Evolutionary conservation across 176 grass and related monocot genomes (phyloP).

Genomic region (Rhipidocladum racemiflorum): DNA sequence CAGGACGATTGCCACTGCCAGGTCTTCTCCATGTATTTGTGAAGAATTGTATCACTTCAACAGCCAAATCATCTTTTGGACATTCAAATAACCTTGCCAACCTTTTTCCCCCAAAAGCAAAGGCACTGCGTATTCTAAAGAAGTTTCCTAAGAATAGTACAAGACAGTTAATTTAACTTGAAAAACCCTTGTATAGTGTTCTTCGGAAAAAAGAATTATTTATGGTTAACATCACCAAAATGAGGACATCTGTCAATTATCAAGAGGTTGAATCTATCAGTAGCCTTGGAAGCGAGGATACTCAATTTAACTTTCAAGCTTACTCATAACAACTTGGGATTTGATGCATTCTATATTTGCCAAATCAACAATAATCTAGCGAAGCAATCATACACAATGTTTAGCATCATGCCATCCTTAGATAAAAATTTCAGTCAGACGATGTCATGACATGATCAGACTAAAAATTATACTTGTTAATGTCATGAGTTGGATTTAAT

Average conservation of each 20-base stretch:
- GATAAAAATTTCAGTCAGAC: not conserved
- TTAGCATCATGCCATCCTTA: not conserved
- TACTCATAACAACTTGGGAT: not conserved
- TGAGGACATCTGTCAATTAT: not conserved
- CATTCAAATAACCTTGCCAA: constrained; percentile 46
- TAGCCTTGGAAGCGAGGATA: not conserved
- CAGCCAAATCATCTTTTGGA: constrained; percentile 41
- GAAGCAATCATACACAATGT: not conserved
- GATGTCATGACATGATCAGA: not conserved
- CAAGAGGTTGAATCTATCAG: constrained; percentile 1
- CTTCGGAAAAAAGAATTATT: not conserved
- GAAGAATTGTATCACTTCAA: constrained; percentile 56
- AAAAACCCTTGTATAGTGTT: not conserved
- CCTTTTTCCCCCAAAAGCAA: constrained; percentile 57
- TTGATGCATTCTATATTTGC: not conserved
- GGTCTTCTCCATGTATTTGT: constrained; percentile 60
- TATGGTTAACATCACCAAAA: not conserved
- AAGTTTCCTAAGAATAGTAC: constrained; percentile 47
- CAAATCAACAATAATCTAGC: not conserved
- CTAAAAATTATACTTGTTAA: not conserved
- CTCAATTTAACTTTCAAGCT: not conserved
- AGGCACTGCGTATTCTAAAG: constrained; percentile 61
- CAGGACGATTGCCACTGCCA: constrained; percentile 46
- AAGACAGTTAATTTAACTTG: not conserved
- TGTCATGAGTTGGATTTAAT: not conserved